Base-by-base conservation (phyloP, 768 basidiomycete species). In the Trametes coccinea region DNA sequence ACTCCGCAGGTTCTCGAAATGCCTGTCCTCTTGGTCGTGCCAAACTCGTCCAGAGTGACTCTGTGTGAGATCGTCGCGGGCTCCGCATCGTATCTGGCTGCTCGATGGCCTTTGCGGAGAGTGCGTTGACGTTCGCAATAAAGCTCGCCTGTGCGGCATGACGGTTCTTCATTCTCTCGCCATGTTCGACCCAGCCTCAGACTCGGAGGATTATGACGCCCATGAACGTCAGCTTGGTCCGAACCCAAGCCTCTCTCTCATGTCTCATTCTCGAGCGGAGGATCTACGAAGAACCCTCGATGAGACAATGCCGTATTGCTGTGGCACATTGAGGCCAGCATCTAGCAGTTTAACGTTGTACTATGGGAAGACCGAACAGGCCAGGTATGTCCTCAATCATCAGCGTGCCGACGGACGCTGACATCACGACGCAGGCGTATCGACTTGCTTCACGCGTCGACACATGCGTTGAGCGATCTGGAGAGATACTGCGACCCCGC, bases 401-500 rank as follows among this genome's bases (percentile, higher is more conserved):
- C 13, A 11, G 3, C 14, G 17, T 31, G n/a, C 2, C 11, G 13
- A 10, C 39, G 1, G 10, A 6, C 27, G 3, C 13, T 45, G 14
- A 50, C 22, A 11, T 7, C 0, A 7, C 14, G 10, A 10, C 31
- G 63, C 17, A 68, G 67, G 30, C 54, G 59, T 30, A 29, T 70
- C 33, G 54, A 68, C 22, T 37, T 70, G 6, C n/a, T 60, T 2
- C 41, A 60, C 6, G 64, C 62, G 3, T 49, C 60, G 2, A 27
- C n/a, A 5, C n/a, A 41, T 1, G 61, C 61, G 5, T 61, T 75
- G 33, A 65, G 70, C 14, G 47, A 65, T 9, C 72, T 81, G 8
- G 61, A 71, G 1, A 46, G 60, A 0, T 74, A 75, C 4, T 80
- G 79, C 61, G 62, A 75, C 4, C 78, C 74, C 0, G 79, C 79